These are phyloP conservation scores for Pyrenophora graminea DNA, from an alignment of 2,329 filamentous ascomycete genomes.

Conservation along the genomic window DNA sequence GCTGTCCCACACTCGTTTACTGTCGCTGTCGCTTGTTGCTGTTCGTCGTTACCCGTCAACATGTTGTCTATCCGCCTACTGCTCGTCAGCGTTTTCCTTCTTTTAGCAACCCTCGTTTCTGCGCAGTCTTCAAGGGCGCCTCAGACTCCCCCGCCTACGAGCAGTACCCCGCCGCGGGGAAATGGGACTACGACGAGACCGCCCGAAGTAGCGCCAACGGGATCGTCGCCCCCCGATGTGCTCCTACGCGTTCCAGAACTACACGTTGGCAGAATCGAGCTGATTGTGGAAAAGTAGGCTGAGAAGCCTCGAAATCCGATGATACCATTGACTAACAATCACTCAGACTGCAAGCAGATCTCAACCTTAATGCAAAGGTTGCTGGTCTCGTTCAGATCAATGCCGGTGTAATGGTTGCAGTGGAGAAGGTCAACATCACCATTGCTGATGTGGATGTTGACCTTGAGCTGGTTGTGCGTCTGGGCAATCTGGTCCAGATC, in stretches of 20 bases:
- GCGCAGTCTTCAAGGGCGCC: constrained; percentile 29
- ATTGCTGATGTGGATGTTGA: constrained; percentile 64
- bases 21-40: constrained; percentile 17
- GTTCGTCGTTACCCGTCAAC: constrained; percentile 1
- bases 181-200: constrained; percentile 29
- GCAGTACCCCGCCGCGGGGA: constrained; percentile 24
- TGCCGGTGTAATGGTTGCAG: constrained; percentile 53
- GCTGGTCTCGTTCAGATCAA: constrained; percentile 61
- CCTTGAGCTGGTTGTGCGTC: constrained; percentile 62
- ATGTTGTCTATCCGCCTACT: constrained; percentile 44
- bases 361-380: constrained; percentile 65
- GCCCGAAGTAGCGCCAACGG: constrained; percentile 26
- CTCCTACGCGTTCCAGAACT: constrained; percentile 62
- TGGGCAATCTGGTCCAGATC: constrained; percentile 64
- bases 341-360: constrained; percentile 55
- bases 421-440: constrained; percentile 62
- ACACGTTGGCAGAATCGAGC: constrained; percentile 62
- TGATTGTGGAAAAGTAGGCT: constrained; percentile 58
- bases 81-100: constrained; percentile 35
- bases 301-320: too few species aligned
- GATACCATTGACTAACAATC: too few species aligned
- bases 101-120: constrained; percentile 31
- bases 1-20: constrained; percentile 14
- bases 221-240: constrained; percentile 58
- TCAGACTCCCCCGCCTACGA: constrained; percentile 35